A percentile compares a stretch with the other conserved stretches of the same genome.
phyloP scores from a whole-genome alignment of 306 rosid species.

The Morella rubra region DNA sequence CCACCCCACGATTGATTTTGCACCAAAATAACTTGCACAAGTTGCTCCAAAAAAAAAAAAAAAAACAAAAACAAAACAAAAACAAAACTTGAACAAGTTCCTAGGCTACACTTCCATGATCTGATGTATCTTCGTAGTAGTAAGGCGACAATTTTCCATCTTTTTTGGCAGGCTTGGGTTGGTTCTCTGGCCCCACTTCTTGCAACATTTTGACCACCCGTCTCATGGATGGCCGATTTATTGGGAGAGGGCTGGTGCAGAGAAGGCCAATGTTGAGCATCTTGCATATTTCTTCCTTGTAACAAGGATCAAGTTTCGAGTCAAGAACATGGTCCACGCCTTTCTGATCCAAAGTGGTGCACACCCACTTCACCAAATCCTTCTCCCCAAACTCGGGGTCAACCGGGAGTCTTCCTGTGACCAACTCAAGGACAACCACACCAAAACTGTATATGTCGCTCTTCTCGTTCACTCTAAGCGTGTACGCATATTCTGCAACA shows the following conservation, averaged over 20 bases:
- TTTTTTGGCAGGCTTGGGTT: conserved; percentile 31
- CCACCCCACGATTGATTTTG: neutral
- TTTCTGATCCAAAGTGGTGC: conserved; percentile 75
- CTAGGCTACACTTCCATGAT: conserved; percentile 70
- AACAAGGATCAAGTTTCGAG: conserved; percentile 62
- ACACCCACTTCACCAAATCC: conserved; percentile 87
- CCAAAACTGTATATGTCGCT: conserved; percentile 95
- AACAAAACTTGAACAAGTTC: conserved; percentile 2
- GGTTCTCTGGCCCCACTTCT: conserved; percentile 51
- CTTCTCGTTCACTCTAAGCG: conserved; percentile 90
- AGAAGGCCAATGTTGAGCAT: conserved; percentile 80
- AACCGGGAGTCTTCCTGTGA: conserved; percentile 65
- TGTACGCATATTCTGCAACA: conserved; percentile 86
- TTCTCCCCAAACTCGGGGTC: conserved; percentile 92
- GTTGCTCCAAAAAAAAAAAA: neutral
- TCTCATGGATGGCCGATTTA: conserved; percentile 68
- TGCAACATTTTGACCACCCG: conserved; percentile 68
- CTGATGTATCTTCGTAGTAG: conserved; percentile 62
- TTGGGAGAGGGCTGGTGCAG: conserved; percentile 93
- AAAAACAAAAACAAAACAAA: too few relatives aligned
- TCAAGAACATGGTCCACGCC: conserved; percentile 74
- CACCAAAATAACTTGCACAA: neutral
- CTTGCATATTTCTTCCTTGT: conserved; percentile 73
- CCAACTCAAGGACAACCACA: conserved; percentile 80
- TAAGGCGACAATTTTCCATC: conserved; percentile 65